phyloP scores from a whole-genome alignment of 352 stramenopile genomes.

The Phytophthora meadii region DNA sequence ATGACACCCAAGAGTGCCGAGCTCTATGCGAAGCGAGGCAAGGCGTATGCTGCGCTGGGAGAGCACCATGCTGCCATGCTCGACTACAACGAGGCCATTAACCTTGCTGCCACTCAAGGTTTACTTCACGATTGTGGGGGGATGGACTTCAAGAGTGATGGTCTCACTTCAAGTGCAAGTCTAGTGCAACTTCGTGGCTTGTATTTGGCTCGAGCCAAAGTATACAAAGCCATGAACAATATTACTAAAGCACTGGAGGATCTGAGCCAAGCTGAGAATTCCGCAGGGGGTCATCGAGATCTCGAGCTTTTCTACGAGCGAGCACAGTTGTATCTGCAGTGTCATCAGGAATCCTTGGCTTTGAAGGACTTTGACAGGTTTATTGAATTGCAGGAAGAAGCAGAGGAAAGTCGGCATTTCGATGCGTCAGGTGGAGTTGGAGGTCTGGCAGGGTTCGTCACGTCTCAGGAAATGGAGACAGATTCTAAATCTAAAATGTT shows the following conservation, averaged over 20 bases:
- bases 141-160: conserved; percentile 27
- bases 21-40: conserved; percentile 71
- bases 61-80: conserved; percentile 60
- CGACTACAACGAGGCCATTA: conserved; percentile 76
- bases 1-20: conserved; percentile 72
- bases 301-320: conserved; percentile 69
- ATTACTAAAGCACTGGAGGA: conserved; percentile 61
- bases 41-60: conserved; percentile 61
- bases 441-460: conserved; percentile 37
- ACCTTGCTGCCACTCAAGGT: conserved; percentile 44
- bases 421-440: conserved; percentile 43
- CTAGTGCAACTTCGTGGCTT: conserved; percentile 54
- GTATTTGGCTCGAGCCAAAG: conserved; percentile 59
- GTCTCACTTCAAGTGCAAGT: conserved; percentile 27
- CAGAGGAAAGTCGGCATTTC: conserved; percentile 42
- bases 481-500: conserved; percentile 40
- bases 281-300: conserved; percentile 54
- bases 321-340: conserved; percentile 57
- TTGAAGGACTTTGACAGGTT: conserved; percentile 72
- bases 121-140: conserved; percentile 35
- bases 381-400: conserved; percentile 70
- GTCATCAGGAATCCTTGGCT: conserved; percentile 52
- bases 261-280: conserved; percentile 51
- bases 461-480: conserved; percentile 26
- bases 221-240: conserved; percentile 66